Base-by-base conservation (phyloP, 352 stramenopile genomes). In the Phytopythium helicoides region DNA sequence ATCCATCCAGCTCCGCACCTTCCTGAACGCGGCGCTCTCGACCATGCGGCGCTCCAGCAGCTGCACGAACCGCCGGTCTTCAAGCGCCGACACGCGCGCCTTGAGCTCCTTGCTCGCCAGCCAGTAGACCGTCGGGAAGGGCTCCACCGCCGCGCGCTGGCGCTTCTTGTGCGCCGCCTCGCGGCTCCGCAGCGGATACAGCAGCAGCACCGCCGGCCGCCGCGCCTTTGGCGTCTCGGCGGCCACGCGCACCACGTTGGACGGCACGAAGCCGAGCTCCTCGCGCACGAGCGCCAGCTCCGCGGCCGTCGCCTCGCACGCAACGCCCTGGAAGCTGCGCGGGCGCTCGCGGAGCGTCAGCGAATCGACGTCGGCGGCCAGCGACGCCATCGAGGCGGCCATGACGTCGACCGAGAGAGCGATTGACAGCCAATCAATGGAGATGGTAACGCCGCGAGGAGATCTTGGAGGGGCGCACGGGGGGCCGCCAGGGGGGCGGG, bases 51-150 rank as follows among this genome's bases (percentile, higher is more conserved):
- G 62, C 47, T 80, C 71, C 23, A 86, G 64, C 10, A 55, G 37
- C 28, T 79, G 50, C 18, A 86, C 71, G 45, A 62, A 73, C 31
- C 73, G 72, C 47, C 73, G 61, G 57, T 78, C 73, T 50, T 88
- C 77, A 0, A 88, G 41, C n/a, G 60, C 56, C 18, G 75, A 84
- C 22, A 88, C 71, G 37, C 59, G 61, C 8, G 73, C 71, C 54
- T 80, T 80, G 28, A 88, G 55, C 25, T 80, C 63, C 6, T 47
- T 45, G 1, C 68, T 77, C 3, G 61, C 60, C 28, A 88, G 60
- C 77, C 77, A 88, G 54, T 85, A 88, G 33, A 82, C 81, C 26
- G 77, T 88, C 23, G 77, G 77, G 54, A 88, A 88, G 1, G 77
- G 77, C 49, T 88, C 73, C 28, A 84, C 62, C 25, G 65, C 72